phyloP scores from a whole-genome alignment of 2,329 filamentous ascomycete genomes.

The Sporothrix humicola region DNA sequence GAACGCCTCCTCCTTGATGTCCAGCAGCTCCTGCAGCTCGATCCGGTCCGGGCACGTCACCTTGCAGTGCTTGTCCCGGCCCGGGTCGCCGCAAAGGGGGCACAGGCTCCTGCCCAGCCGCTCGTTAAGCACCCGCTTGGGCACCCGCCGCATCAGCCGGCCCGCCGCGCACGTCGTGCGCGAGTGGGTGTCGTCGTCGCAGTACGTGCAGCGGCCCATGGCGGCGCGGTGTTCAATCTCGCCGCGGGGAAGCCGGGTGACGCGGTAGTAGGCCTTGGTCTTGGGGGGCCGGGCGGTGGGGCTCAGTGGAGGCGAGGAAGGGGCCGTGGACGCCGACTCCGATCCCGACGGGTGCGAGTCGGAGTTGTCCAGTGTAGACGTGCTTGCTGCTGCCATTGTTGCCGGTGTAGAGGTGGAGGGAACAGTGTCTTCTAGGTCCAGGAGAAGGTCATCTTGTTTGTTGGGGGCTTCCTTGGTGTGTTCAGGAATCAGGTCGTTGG shows the following conservation, averaged over 20 bases:
- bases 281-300: background rate
- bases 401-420: background rate
- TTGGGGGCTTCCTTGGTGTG: background rate
- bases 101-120: slow-evolving; percentile 31
- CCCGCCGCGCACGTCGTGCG: slow-evolving; percentile 32
- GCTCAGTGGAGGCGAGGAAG: background rate
- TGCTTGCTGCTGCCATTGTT: background rate
- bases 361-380: background rate
- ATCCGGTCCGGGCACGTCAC: slow-evolving; percentile 26
- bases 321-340: background rate
- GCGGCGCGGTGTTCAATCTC: slow-evolving; percentile 25
- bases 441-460: background rate
- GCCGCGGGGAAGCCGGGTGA: slow-evolving; percentile 7
- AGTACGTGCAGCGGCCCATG: slow-evolving; percentile 35
- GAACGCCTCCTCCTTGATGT: background rate
- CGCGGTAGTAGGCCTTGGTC: slow-evolving; percentile 28
- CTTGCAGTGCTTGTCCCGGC: slow-evolving; percentile 31
- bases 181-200: slow-evolving; percentile 29
- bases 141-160: slow-evolving; percentile 36
- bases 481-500: background rate
- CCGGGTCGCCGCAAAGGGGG: slow-evolving; percentile 36
- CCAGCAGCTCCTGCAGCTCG: slow-evolving; percentile 12
- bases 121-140: slow-evolving; percentile 15
- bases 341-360: background rate
- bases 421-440: background rate